Evolutionary conservation across 164 flowering plant species (phyloP).

Genomic region (Sextonia rubra): DNA sequence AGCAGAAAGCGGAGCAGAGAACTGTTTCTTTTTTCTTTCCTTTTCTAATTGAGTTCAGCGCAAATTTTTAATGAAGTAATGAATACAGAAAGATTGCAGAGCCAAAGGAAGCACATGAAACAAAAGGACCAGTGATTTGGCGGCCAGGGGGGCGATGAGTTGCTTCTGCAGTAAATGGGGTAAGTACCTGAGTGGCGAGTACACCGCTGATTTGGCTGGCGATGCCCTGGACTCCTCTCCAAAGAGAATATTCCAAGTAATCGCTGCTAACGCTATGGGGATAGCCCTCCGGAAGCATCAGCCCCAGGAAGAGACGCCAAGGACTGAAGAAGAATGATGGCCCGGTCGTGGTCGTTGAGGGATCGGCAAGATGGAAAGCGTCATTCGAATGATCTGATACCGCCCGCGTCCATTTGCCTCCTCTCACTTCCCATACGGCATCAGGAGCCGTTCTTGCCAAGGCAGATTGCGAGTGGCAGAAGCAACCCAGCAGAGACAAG

Average conservation of each 20-base stretch:
- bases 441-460: slow-evolving; percentile 21
- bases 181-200: slow-evolving; percentile 79
- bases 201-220: slow-evolving; percentile 93
- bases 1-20: too few species aligned
- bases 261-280: slow-evolving; percentile 82
- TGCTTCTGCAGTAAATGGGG: too few species aligned
- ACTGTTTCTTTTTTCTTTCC: too few species aligned
- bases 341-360: background rate
- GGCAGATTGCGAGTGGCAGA: slow-evolving; percentile 28
- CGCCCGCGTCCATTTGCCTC: slow-evolving; percentile 56
- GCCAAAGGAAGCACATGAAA: background rate
- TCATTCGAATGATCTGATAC: slow-evolving; percentile 43
- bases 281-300: slow-evolving; percentile 87
- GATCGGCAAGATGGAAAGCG: slow-evolving; percentile 34
- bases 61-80: too few species aligned
- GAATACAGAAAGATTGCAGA: background rate
- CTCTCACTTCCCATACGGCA: slow-evolving; percentile 67
- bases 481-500: slow-evolving; percentile 19
- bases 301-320: slow-evolving; percentile 12
- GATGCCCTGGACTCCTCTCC: slow-evolving; percentile 93
- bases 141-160: too few species aligned
- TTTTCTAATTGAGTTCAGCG: too few species aligned
- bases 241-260: slow-evolving; percentile 90
- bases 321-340: slow-evolving; percentile 3
- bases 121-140: background rate